Percentiles rank a stretch among this genome's conserved stretches.
These are phyloP conservation scores for Clausena lansium DNA, from an alignment of 345 rosid genomes.

Conservation along the genomic window DNA sequence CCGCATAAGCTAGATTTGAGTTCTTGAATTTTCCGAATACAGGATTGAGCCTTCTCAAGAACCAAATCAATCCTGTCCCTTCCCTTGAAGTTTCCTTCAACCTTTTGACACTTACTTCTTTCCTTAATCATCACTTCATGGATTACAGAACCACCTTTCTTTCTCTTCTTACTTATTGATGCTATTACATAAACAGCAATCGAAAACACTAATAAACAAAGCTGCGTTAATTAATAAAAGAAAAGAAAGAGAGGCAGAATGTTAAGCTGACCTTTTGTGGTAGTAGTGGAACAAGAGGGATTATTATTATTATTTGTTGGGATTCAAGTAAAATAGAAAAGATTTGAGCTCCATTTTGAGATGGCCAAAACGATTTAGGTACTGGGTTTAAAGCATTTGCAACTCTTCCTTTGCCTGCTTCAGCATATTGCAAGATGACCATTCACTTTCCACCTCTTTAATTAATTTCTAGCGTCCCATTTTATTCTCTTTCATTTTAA, in stretches of 20 bases:
- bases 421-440: background rate
- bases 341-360: slow-evolving; percentile 7
- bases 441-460: background rate
- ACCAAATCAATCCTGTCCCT: slow-evolving; percentile 5
- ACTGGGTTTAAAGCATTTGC: background rate
- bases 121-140: background rate
- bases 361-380: background rate
- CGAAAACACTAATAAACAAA: background rate
- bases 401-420: slow-evolving; percentile 11
- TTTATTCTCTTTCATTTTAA: background rate
- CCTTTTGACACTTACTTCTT: background rate
- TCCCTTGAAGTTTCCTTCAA: background rate
- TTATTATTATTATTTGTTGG: background rate
- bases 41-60: slow-evolving; percentile 8
- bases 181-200: background rate
- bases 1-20: slow-evolving; percentile 1
- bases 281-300: background rate
- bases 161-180: slow-evolving; percentile 3
- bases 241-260: background rate
- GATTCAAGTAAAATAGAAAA: background rate
- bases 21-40: background rate
- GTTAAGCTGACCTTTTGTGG: background rate
- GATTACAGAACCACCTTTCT: background rate
- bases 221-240: too few species aligned
- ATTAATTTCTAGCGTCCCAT: background rate